Percentiles rank a stretch among this genome's conserved stretches.
Evolutionary conservation across 2,329 filamentous ascomycete species (phyloP).

Genomic region (Pseudogymnoascus sp.): DNA sequence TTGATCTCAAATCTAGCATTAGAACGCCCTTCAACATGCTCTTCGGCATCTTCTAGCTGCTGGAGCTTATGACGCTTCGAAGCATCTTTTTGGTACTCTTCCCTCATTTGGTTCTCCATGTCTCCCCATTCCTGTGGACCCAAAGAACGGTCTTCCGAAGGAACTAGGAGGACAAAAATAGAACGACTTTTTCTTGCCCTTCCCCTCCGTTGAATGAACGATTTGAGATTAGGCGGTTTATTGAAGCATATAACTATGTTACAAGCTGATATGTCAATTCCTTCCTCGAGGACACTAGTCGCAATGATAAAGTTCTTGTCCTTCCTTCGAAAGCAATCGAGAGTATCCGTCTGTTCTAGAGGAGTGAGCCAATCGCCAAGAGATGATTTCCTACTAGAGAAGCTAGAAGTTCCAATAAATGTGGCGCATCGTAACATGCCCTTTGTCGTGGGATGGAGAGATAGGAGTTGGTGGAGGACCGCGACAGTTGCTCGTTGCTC

Average conservation of each 20-base stretch:
- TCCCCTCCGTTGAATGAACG: conserved; percentile 57
- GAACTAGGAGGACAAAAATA: conserved; percentile 43
- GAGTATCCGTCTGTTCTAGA: conserved; percentile 28
- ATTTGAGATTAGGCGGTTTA: conserved; percentile 50
- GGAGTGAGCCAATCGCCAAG: conserved; percentile 33
- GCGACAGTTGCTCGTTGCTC: conserved; percentile 51
- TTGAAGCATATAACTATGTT: conserved; percentile 58
- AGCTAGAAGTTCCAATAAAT: conserved; percentile 46
- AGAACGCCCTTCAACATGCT: conserved; percentile 27
- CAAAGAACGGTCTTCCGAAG: conserved; percentile 27
- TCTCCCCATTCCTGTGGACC: conserved; percentile 47
- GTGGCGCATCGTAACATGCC: conserved; percentile 41
- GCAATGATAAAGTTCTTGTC: conserved; percentile 48
- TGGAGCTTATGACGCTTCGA: conserved; percentile 18
- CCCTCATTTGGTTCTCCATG: conserved; percentile 64
- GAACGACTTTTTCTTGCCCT: conserved; percentile 50
- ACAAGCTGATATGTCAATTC: conserved; percentile 56
- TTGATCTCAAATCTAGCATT: conserved; percentile 30
- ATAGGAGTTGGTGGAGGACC: conserved; percentile 46
- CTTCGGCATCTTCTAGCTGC: conserved; percentile 20
- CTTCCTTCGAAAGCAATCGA: conserved; percentile 45
- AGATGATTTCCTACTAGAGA: conserved; percentile 30
- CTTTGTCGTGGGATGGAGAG: conserved; percentile 39
- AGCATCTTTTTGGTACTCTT: conserved; percentile 29
- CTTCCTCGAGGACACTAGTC: conserved; percentile 58